Evolutionary conservation across 2,329 filamentous ascomycete genomes (phyloP).

Genomic region (Fusarium lyarnte): DNA sequence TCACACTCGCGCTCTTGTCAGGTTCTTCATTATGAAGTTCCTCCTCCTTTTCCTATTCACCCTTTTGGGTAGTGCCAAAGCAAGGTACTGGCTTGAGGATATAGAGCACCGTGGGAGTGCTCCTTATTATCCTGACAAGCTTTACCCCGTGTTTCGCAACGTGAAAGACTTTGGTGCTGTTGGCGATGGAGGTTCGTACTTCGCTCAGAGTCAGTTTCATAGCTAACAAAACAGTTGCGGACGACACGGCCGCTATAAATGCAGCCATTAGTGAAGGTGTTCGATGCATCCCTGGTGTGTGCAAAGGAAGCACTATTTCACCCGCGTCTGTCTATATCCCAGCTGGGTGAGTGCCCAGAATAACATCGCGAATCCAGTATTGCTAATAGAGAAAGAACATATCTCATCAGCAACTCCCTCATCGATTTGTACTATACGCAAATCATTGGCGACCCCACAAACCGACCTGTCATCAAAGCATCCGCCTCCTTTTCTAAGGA

Average conservation of each 20-base stretch:
- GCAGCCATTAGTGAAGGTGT: slow-evolving; percentile 41
- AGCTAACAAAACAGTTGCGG: slow-evolving; percentile 32
- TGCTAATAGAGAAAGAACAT: slow-evolving; percentile 58
- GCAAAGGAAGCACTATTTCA: slow-evolving; percentile 47
- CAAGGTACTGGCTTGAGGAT: slow-evolving; percentile 44
- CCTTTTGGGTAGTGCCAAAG: slow-evolving; percentile 9
- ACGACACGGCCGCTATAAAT: slow-evolving; percentile 44
- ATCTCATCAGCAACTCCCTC: slow-evolving; percentile 75
- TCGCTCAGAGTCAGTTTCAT: background rate
- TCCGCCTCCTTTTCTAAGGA: slow-evolving; percentile 55
- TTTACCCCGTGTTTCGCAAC: slow-evolving; percentile 46
- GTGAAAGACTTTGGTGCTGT: slow-evolving; percentile 45
- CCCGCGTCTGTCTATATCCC: slow-evolving; percentile 52
- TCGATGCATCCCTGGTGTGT: slow-evolving; percentile 39
- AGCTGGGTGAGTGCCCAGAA: slow-evolving; percentile 45
- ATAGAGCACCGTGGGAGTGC: slow-evolving; percentile 42
- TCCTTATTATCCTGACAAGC: slow-evolving; percentile 43
- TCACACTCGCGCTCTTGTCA: background rate
- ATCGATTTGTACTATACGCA: slow-evolving; percentile 83
- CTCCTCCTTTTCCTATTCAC: slow-evolving; percentile 11
- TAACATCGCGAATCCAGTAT: slow-evolving; percentile 11
- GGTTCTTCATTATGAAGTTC: slow-evolving; percentile 29
- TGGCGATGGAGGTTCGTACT: slow-evolving; percentile 42
- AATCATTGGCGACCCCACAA: slow-evolving; percentile 74
- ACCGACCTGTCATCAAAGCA: slow-evolving; percentile 66